These are phyloP conservation scores for Pisolithus orientalis DNA, from an alignment of 768 basidiomycete species.

Conservation along the genomic window DNA sequence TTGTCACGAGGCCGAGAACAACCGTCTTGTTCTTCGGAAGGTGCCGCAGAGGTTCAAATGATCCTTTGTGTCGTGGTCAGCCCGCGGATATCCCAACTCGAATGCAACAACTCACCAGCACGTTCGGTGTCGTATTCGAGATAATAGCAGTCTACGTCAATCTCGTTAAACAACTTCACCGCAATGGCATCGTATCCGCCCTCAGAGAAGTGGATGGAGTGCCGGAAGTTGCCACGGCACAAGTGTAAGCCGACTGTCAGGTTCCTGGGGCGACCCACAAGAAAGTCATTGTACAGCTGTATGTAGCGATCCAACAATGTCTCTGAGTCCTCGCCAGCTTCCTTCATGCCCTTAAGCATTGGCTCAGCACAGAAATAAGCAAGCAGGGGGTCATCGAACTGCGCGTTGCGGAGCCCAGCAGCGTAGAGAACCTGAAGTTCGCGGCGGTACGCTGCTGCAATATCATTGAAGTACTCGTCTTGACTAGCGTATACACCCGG, in stretches of 20 bases:
- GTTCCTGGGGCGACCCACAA: slow-evolving; percentile 33
- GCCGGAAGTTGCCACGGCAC: slow-evolving; percentile 33
- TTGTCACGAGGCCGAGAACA: slow-evolving; percentile 39
- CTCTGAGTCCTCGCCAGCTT: slow-evolving; percentile 53
- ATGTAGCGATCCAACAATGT: slow-evolving; percentile 58
- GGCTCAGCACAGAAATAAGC: slow-evolving; percentile 62
- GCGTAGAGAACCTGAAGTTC: slow-evolving; percentile 41
- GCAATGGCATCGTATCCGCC: slow-evolving; percentile 42
- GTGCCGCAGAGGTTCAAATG: slow-evolving; percentile 27
- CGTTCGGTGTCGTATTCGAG: slow-evolving; percentile 44
- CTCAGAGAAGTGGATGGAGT: slow-evolving; percentile 36
- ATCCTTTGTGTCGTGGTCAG: slow-evolving; percentile 6
- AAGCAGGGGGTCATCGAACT: slow-evolving; percentile 43
- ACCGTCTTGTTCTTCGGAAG: slow-evolving; percentile 33
- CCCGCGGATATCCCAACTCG: background rate
- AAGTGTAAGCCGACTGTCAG: slow-evolving; percentile 38
- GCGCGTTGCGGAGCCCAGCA: slow-evolving; percentile 37
- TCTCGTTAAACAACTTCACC: slow-evolving; percentile 37
- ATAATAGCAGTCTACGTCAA: slow-evolving; percentile 40
- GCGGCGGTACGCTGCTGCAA: slow-evolving; percentile 39
- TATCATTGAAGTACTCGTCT: slow-evolving; percentile 44
- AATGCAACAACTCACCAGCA: slow-evolving; percentile 27
- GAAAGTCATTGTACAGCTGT: slow-evolving; percentile 32
- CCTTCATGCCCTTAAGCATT: slow-evolving; percentile 51
- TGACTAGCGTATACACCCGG: slow-evolving; percentile 13